phyloP scores from a whole-genome alignment of 371 early-diverging fungal species.

The Dichotomocladium elegans region DNA sequence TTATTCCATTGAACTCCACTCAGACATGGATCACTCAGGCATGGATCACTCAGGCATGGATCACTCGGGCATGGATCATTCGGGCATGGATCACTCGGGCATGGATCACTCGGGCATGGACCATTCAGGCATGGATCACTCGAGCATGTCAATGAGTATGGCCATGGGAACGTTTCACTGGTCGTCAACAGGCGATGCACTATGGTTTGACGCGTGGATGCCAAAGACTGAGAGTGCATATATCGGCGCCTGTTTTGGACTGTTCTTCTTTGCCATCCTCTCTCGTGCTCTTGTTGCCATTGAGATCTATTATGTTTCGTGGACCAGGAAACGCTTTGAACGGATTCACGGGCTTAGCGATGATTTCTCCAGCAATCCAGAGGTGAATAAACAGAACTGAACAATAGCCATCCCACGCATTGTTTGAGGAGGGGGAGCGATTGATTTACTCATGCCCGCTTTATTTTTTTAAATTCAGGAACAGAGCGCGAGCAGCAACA shows the following conservation, averaged over 20 bases:
- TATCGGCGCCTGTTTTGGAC: constrained; percentile 54
- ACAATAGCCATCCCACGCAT: neutral
- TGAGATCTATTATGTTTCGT: constrained; percentile 46
- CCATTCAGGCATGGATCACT: neutral
- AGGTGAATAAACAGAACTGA: neutral
- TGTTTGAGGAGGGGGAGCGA: too few species aligned
- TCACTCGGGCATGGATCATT: neutral
- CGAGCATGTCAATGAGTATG: constrained; percentile 19
- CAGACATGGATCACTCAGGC: neutral
- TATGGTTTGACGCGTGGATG: constrained; percentile 40
- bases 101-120: too few species aligned
- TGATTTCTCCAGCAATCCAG: neutral
- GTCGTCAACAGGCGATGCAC: constrained; percentile 30
- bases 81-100: too few species aligned
- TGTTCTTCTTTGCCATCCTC: constrained; percentile 46
- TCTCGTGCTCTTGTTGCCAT: constrained; percentile 49
- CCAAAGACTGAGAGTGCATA: constrained; percentile 50
- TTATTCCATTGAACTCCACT: too few species aligned
- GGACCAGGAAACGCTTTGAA: constrained; percentile 27
- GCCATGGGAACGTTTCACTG: constrained; percentile 48
- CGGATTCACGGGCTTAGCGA: constrained; percentile 10
- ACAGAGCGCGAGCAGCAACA: too few species aligned
- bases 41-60: neutral
- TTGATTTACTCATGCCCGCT: too few species aligned
- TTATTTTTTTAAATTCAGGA: too few species aligned